phyloP scores from a whole-genome alignment of 2,329 filamentous ascomycete genomes.

The Aureobasidium musti region DNA sequence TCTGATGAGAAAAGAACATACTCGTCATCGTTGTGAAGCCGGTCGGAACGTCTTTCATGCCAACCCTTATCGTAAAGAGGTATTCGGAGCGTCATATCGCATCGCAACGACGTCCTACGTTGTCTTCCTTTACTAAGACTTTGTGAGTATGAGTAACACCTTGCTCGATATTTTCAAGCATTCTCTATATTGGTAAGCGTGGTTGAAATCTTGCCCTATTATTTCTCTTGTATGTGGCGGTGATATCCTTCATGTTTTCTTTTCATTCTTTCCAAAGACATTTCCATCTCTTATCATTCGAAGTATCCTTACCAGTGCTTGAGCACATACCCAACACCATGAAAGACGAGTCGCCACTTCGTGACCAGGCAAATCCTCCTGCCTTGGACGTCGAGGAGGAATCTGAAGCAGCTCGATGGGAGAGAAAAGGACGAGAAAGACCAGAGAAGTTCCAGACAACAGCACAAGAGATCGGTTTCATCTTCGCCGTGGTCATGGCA shows the following conservation, averaged over 20 bases:
- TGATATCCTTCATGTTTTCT: not conserved
- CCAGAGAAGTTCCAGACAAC: slow-evolving; percentile 58
- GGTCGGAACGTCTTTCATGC: slow-evolving; percentile 10
- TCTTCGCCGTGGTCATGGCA: slow-evolving; percentile 52
- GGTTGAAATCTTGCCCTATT: too few species aligned
- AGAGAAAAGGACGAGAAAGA: slow-evolving; percentile 63
- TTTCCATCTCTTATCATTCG: not conserved
- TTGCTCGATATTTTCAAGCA: not conserved
- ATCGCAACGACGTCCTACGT: not conserved
- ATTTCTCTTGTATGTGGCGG: not conserved
- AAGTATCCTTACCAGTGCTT: not conserved
- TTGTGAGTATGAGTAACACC: not conserved
- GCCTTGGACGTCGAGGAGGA: not conserved
- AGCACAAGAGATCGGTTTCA: slow-evolving; percentile 63
- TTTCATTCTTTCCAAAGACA: too few species aligned
- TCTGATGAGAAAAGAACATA: not conserved
- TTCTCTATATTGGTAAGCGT: not conserved
- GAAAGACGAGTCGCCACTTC: not conserved
- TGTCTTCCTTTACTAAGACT: not conserved
- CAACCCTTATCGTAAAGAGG: not conserved
- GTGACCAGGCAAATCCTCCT: not conserved
- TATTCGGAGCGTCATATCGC: not conserved
- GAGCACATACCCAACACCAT: not conserved
- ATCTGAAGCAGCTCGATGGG: slow-evolving; percentile 43
- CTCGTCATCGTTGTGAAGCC: slow-evolving; percentile 2